Percentiles rank a stretch among this genome's conserved stretches.
phyloP scores from a whole-genome alignment of 2,329 filamentous ascomycete species.

The Boeremia exigua region DNA sequence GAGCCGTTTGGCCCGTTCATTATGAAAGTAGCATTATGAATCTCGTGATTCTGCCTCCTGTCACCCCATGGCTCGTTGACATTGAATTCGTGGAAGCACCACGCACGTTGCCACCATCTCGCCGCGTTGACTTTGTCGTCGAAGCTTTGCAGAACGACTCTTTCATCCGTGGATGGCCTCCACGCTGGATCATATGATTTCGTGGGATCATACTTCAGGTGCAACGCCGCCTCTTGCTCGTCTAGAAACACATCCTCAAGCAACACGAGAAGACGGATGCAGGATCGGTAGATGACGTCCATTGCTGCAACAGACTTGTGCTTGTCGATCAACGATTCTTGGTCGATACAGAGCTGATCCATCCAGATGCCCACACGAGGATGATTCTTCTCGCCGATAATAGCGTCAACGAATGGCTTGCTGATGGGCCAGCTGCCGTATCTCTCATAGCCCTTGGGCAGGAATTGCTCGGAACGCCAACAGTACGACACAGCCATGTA shows the following conservation, averaged over 20 bases:
- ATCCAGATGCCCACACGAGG: slow-evolving; percentile 27
- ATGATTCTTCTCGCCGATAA: slow-evolving; percentile 21
- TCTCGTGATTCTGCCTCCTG: slow-evolving; percentile 11
- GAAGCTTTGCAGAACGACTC: slow-evolving; percentile 5
- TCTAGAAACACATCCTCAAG: slow-evolving; percentile 23
- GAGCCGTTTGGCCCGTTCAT: slow-evolving; percentile 18
- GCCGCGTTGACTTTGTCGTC: slow-evolving; percentile 14
- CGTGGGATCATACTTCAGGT: slow-evolving; percentile 1
- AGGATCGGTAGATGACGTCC: slow-evolving; percentile 27
- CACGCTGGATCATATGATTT: background rate
- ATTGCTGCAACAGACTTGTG: slow-evolving; percentile 22
- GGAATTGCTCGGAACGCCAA: slow-evolving; percentile 20
- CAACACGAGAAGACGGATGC: slow-evolving; percentile 18
- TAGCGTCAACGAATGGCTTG: slow-evolving; percentile 23
- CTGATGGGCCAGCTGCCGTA: slow-evolving; percentile 24
- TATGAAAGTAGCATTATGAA: slow-evolving; percentile 23
- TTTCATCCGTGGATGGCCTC: slow-evolving; percentile 2
- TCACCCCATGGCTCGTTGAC: slow-evolving; percentile 23
- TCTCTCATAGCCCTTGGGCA: slow-evolving; percentile 9
- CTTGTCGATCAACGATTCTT: slow-evolving; percentile 15
- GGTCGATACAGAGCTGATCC: slow-evolving; percentile 27
- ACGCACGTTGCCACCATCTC: slow-evolving; percentile 24
- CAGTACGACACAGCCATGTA: slow-evolving; percentile 28
- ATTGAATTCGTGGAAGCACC: slow-evolving; percentile 27
- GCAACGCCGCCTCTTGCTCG: slow-evolving; percentile 8